Conservation (phyloP, 257 asterid genomes). For the Nicotiana paniculata region DNA sequence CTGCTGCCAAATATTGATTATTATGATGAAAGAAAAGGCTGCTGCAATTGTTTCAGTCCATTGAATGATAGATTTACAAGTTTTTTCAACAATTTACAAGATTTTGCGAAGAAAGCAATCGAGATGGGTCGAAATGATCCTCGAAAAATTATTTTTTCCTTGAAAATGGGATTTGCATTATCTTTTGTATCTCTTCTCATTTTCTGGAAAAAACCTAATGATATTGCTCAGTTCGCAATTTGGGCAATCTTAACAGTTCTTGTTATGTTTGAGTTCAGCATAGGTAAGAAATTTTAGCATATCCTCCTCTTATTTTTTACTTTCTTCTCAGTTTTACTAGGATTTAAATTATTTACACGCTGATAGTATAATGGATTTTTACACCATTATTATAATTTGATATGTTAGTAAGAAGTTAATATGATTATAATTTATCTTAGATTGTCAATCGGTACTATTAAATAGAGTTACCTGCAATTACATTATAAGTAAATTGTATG, state of each 20-base stretch:
- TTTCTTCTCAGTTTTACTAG: not conserved
- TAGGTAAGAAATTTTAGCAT: conserved; percentile 18
- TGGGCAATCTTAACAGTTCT: conserved; percentile 50
- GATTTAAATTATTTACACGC: too few relatives aligned
- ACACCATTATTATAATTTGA: too few relatives aligned
- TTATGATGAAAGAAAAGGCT: conserved; percentile 10
- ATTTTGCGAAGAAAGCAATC: conserved; percentile 20
- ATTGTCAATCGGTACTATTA: too few relatives aligned
- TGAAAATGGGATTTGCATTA: conserved; percentile 40
- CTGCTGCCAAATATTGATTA: conserved; percentile 7
- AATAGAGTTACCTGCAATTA: too few relatives aligned
- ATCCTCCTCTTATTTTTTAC: not conserved
- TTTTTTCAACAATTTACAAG: conserved; percentile 7
- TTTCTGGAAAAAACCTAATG: conserved; percentile 35
- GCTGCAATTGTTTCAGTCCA: conserved; percentile 8
- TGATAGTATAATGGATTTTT: too few relatives aligned
- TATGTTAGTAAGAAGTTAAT: too few relatives aligned
- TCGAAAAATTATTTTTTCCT: conserved; percentile 30
- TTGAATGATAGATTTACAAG: not conserved
- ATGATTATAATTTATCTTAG: too few relatives aligned
- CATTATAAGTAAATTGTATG: too few relatives aligned
- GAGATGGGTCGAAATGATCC: conserved; percentile 44
- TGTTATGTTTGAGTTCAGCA: conserved; percentile 45
- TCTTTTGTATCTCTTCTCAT: conserved; percentile 37
- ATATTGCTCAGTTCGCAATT: conserved; percentile 32